These are phyloP conservation scores for Amaranthus cruentus DNA, from an alignment of 148 eudicot species.

Conservation along the genomic window DNA sequence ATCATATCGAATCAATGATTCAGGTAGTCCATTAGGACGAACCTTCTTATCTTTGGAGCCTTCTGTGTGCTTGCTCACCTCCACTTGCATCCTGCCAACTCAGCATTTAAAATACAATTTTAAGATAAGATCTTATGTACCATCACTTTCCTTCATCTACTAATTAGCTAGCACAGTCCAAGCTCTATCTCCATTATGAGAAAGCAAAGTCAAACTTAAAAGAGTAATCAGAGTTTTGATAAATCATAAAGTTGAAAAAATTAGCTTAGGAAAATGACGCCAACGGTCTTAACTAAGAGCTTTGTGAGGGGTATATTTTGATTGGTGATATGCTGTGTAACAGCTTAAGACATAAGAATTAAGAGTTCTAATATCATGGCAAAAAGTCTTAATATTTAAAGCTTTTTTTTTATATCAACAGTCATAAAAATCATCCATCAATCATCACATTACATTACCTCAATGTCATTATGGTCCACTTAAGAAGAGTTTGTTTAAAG, in stretches of 20 bases:
- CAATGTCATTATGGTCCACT: too few relatives aligned
- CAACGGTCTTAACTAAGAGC: too few relatives aligned
- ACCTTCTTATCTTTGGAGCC: conserved; percentile 72
- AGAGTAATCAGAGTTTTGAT: not conserved
- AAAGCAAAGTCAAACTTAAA: conserved; percentile 3
- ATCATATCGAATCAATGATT: conserved; percentile 86
- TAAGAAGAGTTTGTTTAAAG: too few relatives aligned
- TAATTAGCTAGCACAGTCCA: conserved; percentile 10
- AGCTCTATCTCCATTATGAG: conserved; percentile 8
- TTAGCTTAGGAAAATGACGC: too few relatives aligned
- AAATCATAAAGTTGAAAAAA: not conserved
- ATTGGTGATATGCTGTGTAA: too few relatives aligned
- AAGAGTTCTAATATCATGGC: too few relatives aligned
- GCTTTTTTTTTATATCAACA: not conserved
- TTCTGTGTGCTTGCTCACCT: conserved; percentile 98
- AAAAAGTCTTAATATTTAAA: not conserved
- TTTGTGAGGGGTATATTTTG: too few relatives aligned
- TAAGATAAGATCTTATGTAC: conserved; percentile 16
- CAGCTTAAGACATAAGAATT: too few relatives aligned
- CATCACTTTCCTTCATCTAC: conserved; percentile 17
- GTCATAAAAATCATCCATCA: too few relatives aligned
- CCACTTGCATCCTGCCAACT: conserved; percentile 90
- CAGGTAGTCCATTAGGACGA: conserved; percentile 95
- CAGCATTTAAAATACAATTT: conserved; percentile 20
- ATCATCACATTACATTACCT: too few relatives aligned